Evolutionary conservation across 768 basidiomycete genomes (phyloP).

Genomic region (Exidia glandulosa): DNA sequence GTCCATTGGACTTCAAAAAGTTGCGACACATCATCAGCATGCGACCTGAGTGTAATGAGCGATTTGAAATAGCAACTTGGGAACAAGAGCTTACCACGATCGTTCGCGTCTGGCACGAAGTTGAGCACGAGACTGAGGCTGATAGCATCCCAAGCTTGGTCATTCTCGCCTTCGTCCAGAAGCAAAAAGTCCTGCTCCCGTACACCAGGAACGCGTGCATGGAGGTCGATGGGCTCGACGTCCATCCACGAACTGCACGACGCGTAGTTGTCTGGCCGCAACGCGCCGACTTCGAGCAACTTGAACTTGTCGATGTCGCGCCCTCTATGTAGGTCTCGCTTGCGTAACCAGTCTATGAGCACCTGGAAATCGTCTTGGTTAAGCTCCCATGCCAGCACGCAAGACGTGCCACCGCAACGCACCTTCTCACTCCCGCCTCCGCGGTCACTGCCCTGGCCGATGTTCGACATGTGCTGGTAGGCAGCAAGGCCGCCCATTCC

Average conservation of each 20-base stretch:
- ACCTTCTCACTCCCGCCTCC: constrained; percentile 85
- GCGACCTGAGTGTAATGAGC: constrained; percentile 32
- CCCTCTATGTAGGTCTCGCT: neutral
- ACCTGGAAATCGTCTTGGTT: constrained; percentile 18
- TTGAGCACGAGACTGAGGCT: constrained; percentile 86
- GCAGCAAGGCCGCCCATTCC: constrained; percentile 64
- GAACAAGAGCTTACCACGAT: constrained; percentile 47
- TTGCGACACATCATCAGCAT: constrained; percentile 56
- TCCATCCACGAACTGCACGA: constrained; percentile 61
- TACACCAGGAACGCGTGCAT: constrained; percentile 72
- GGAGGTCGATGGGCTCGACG: constrained; percentile 68
- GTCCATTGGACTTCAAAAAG: constrained; percentile 43
- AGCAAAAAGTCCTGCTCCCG: constrained; percentile 77
- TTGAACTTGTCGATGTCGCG: constrained; percentile 26
- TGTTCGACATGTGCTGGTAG: constrained; percentile 75
- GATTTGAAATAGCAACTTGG: neutral
- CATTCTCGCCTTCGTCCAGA: constrained; percentile 40
- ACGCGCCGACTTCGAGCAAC: constrained; percentile 80
- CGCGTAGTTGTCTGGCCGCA: constrained; percentile 73
- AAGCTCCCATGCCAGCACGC: constrained; percentile 18
- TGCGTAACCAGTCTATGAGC: neutral
- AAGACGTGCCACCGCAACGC: constrained; percentile 2
- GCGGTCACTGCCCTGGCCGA: constrained; percentile 70
- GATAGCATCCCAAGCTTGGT: constrained; percentile 60
- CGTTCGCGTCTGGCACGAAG: constrained; percentile 64